Evolutionary conservation across 805 yeast species (phyloP).

Genomic region (Candida nanaspora): DNA sequence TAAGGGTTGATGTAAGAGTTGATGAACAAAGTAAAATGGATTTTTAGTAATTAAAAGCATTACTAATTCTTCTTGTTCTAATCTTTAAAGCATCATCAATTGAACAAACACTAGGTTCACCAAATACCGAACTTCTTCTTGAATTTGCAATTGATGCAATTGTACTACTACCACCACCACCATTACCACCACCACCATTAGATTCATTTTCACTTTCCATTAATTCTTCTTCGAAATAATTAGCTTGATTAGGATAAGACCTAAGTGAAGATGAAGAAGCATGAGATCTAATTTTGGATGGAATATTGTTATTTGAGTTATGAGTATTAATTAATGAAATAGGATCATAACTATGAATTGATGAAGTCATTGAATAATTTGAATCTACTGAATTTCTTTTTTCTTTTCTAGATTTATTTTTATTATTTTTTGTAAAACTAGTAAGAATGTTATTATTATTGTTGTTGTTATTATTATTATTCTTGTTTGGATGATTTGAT

Average conservation of each 20-base stretch:
- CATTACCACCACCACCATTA: too few relatives aligned
- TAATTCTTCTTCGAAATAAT: background rate
- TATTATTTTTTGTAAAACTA: background rate
- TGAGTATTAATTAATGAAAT: background rate
- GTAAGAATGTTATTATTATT: background rate
- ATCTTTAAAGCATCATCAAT: background rate
- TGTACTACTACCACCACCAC: too few relatives aligned
- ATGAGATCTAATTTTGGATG: background rate
- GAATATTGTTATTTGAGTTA: background rate
- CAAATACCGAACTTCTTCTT: background rate
- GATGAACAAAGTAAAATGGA: too few relatives aligned
- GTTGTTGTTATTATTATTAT: background rate
- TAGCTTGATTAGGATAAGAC: background rate
- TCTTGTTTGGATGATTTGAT: background rate
- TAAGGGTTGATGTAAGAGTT: too few relatives aligned
- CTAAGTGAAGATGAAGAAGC: background rate
- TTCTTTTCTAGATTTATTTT: background rate
- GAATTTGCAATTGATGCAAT: too few relatives aligned
- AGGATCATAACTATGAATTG: conserved; percentile 10
- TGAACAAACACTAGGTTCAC: background rate
- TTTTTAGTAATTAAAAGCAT: background rate
- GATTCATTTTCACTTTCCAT: too few relatives aligned
- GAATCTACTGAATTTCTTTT: conserved; percentile 1
- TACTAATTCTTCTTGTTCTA: background rate
- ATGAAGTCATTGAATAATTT: background rate